Evolutionary conservation across 2,329 filamentous ascomycete species (phyloP).

Genomic region (Fusarium torreyae): DNA sequence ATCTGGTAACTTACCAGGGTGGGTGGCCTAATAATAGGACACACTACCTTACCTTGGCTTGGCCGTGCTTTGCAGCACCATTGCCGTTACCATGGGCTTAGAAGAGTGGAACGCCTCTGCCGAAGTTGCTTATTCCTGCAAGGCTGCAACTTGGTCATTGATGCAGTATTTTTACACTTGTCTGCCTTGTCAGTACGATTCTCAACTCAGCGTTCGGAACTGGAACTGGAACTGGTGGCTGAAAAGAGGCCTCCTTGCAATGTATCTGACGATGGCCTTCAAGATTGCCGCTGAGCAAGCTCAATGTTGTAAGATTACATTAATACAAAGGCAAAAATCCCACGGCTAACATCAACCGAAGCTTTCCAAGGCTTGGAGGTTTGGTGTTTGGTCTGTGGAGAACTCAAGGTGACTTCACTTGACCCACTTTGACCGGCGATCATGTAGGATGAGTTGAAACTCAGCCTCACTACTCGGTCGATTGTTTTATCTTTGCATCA

Average conservation of each 20-base stretch:
- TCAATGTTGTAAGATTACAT: not conserved
- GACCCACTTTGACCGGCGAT: slow-evolving; percentile 32
- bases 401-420: slow-evolving; percentile 17
- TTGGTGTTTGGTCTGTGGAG: slow-evolving; percentile 6
- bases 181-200: slow-evolving; percentile 43
- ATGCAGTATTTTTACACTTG: slow-evolving; percentile 22
- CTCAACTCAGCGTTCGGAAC: slow-evolving; percentile 9
- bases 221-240: slow-evolving; percentile 5
- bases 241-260: slow-evolving; percentile 44
- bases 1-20: slow-evolving; percentile 33
- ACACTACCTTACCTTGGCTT: slow-evolving; percentile 14
- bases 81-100: slow-evolving; percentile 16
- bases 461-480: slow-evolving; percentile 11
- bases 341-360: not conserved
- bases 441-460: slow-evolving; percentile 19
- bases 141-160: slow-evolving; percentile 35
- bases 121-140: slow-evolving; percentile 38
- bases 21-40: slow-evolving; percentile 43
- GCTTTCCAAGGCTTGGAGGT: slow-evolving; percentile 2
- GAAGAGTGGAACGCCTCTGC: slow-evolving; percentile 31
- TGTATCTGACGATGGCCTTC: not conserved
- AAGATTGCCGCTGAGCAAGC: not conserved
- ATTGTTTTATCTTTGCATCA: not conserved
- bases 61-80: slow-evolving; percentile 16
- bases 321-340: not conserved